Base-by-base conservation (phyloP, 345 rosid species). In the Hypericum perforatum region DNA sequence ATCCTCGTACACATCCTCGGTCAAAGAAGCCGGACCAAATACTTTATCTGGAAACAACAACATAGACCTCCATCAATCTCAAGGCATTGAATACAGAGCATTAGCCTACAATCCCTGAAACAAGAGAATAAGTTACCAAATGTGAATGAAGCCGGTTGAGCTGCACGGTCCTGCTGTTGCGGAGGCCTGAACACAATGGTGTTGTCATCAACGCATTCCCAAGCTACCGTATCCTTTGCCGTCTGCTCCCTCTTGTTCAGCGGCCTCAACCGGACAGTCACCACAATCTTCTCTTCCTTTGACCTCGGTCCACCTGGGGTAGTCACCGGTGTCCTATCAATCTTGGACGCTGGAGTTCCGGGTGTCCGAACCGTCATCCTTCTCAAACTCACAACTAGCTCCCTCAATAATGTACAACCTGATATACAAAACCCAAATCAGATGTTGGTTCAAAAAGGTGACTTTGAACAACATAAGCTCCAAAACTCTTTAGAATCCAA, bases 241-340 rank as follows among this genome's bases (percentile, higher is more conserved):
- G 65, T 59, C 65, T 70, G 87, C 66, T 94, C 97, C 77, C 72
- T 89, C 74, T 82, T 94, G 77, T 74, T 89, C 48, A 94, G 52
- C 55, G 97, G 99, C 73, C 99, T 76, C 60, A 94, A 70, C 53
- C 99, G 67, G 10, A 94, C 97, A 5, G 97, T 94, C 53, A 94
- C 99, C 9, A 94, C 97, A 32, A 89, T 86, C 75, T 89, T 94
- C 84, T 94, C 99, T 63, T 94, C 99, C 65, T 70, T 86, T 0
- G 86, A 53, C 71, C 76, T 89, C 37, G 62, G 44, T 39, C 69
- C 73, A 48, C 72, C 72, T 9, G 70, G 65, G 16, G 70, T 66
- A 13, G 53, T 16, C 13, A 82, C 36, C 86, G 87, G 78, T 6
- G 81, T 76, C 67, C 75, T 81, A 1, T 94, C 99, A n/a, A 57